Evolutionary conservation across 2,329 filamentous ascomycete genomes (phyloP).

Genomic region (Stenocarpella maydis): DNA sequence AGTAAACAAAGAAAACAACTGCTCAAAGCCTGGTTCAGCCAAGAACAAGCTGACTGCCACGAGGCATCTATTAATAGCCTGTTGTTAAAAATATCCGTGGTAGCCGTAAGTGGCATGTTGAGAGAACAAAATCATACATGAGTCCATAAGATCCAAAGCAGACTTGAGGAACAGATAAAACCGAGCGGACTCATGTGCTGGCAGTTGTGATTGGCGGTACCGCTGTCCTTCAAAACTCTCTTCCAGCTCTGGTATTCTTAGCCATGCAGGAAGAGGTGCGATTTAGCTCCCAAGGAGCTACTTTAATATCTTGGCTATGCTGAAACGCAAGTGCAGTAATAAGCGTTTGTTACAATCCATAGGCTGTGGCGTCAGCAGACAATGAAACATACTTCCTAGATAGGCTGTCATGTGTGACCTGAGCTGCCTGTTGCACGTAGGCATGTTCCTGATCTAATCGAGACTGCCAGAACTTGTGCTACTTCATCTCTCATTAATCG

Average conservation of each 20-base stretch:
- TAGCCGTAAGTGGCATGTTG: no score
- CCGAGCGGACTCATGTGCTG: neutral
- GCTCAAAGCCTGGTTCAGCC: neutral
- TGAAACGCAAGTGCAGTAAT: neutral
- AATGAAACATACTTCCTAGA: neutral
- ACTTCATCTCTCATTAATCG: neutral
- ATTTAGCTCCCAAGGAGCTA: neutral
- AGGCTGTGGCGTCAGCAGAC: neutral
- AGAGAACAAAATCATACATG: no score
- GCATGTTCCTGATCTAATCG: neutral
- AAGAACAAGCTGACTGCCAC: neutral
- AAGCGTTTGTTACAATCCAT: neutral
- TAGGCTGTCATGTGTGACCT: neutral
- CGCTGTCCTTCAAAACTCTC: neutral
- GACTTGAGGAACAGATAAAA: neutral
- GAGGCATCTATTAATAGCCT: no score
- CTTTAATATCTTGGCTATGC: no score
- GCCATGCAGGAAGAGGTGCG: no score
- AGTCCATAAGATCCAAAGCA: neutral
- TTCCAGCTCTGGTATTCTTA: neutral
- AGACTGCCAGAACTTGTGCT: neutral
- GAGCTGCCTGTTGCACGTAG: neutral
- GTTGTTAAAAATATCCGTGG: no score
- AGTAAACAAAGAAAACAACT: neutral
- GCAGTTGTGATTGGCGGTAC: neutral